Base-by-base conservation (phyloP, 805 yeast species). In the Limtongozyma cylindracea region DNA sequence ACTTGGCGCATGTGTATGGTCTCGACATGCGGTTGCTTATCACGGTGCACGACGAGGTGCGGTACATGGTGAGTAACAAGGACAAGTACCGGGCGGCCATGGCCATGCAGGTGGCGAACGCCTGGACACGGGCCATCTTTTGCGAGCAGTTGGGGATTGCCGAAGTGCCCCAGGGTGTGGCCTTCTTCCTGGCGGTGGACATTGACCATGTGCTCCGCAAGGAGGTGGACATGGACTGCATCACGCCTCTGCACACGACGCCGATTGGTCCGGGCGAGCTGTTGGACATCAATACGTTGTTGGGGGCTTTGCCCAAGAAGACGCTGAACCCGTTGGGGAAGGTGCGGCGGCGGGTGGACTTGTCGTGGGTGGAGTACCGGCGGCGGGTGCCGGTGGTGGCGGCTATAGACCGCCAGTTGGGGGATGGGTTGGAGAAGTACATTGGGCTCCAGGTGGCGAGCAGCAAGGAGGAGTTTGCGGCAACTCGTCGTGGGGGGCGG, bases 111-210 rank as follows among this genome's bases (percentile, higher is more conserved):
- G 60, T 91, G 11, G 62, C 88, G 23, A 91, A 91, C 40, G 37
- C 84, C 4, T 88, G 99, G 99, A 84, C 96, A 0, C 54, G 99
- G 27, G 91, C 91, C 0, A 71, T 88, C 64, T 88, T 88, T 34
- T 74, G 91, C 31, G 91, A 82, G 37, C 91, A 80, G 35, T 44
- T 84, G 37, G 95, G 95, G 0, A 71, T 88, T 28, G 55, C 61
- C 17, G 91, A 82, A 30, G 53, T 88, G 18, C 99, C 99, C 0
- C 93, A 82, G 34, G 69, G 82, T 8, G 77, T 92, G 46, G 96
- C 98, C 0, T 88, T 88, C 39, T 88, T 88, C 39, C 76, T 93
- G 1, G 80, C 78, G 18, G 80, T 88, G 18, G 99, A 88, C 38
- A 61, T 91, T 24, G 99, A 88, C 37, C 61, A 57, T 28, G 73